Evolutionary conservation across 257 asterid genomes (phyloP), one percentile per base, ranked within the genome.

Genomic region (Solanum gracilifrons): DNA sequence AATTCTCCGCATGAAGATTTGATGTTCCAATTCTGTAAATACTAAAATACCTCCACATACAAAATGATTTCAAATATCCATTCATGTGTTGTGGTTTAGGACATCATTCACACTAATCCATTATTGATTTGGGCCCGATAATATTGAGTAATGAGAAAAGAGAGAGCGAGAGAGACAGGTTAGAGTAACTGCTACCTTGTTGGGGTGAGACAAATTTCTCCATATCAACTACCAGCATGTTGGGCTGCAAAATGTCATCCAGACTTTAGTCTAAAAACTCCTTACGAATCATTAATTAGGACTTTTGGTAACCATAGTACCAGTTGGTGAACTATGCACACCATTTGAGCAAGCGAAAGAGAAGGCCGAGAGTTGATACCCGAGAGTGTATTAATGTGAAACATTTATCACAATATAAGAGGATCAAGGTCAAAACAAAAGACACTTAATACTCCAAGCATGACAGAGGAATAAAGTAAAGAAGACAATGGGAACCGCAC

Each of bases 181-280:
- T 73, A 86, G 58, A 46, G 37, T 16, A 32, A 51, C 41, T 25
- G 27, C 77, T 93, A 96, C 99, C 99, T 91, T 91, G 89, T 92
- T 89, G 87, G 33, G 98, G 98, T 33, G 99, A 93, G 72, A 87
- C 98, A 69, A 96, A 95, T 86, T 96, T 97, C 90, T 95, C 96
- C 27, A 97, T 95, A 88, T 97, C 98, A 90, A 97, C 98, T 88
- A 97, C 99, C 93, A 97, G 90, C 99, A 97, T 97, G 89, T 96
- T 97, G 66, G 99, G 99, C 99, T 97, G 97, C 95, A 92, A 90
- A 90, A 90, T 82, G 64, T 48, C 55, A 48, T 12, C 6, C 58
- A 3, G 7, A 82, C 43, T 48, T 72, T 20, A 31, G 69, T 82
- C 71, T 48, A 31, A 82, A 82, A 29, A 29, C 71, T 82, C 21